phyloP scores from a whole-genome alignment of 441 rosid species.

The Iberis amara region DNA sequence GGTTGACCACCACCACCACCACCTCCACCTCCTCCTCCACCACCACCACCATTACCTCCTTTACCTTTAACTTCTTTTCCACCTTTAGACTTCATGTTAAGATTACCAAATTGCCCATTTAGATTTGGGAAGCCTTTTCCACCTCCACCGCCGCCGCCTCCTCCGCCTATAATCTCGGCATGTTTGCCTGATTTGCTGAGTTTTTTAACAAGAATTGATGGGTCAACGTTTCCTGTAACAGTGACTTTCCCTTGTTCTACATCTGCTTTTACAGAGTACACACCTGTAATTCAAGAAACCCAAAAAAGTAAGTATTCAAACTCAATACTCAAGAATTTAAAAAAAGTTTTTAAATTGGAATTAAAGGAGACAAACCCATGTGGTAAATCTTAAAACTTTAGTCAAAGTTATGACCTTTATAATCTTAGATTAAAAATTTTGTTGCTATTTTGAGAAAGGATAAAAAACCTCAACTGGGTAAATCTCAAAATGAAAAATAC shows the following conservation, averaged over 20 bases:
- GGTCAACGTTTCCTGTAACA: conserved; percentile 77
- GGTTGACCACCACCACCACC: conserved; percentile 28
- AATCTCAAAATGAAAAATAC: too few species aligned
- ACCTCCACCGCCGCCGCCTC: conserved; percentile 34
- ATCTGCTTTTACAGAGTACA: conserved; percentile 53
- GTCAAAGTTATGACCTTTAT: not conserved
- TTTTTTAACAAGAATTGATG: conserved; percentile 57
- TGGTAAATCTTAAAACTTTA: conserved; percentile 5
- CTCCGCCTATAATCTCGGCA: conserved; percentile 53
- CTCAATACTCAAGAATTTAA: not conserved
- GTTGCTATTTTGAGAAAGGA: too few species aligned
- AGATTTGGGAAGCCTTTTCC: conserved; percentile 50
- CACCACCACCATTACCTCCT: conserved; percentile 29
- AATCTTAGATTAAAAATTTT: too few species aligned
- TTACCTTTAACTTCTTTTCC: conserved; percentile 48
- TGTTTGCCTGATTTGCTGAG: conserved; percentile 85
- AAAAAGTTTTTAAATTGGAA: too few species aligned
- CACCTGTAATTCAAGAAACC: conserved; percentile 42
- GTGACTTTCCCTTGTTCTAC: conserved; percentile 82
- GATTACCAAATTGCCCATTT: conserved; percentile 48
- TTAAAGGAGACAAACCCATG: not conserved
- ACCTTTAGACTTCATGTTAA: conserved; percentile 53
- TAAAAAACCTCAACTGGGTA: not conserved
- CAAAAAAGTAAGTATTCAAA: not conserved
- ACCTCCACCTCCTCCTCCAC: too few species aligned